Evolutionary conservation across 1,284 basidiomycete species (phyloP), one percentile per base, ranked within the genome.

Genomic region (Ustilago esculenta): DNA sequence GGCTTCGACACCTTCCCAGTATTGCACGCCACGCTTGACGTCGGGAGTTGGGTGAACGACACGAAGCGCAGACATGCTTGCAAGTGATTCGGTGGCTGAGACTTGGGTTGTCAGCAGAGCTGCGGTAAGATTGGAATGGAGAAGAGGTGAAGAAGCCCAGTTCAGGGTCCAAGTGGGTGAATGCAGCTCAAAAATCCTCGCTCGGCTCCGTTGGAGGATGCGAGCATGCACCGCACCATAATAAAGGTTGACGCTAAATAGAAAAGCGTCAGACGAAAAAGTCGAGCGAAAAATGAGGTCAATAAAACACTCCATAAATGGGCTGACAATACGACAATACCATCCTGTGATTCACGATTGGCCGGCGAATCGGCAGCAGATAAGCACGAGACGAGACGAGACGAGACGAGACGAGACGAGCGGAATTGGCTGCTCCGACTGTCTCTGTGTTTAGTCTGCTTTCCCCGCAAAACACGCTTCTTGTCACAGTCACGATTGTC

Each of bases 1-100:
- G 0, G 80, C 74, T 10, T 75, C 69, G 12, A 81, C 78, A 11
- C 72, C 61, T 39, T 80, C 54, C 80, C 80, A 81, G 57, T 81
- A 81, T 24, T 76, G 55, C 1, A 81, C 70, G 15, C 80, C 80
- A 5, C 71, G 60, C 33, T 67, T 72, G 25, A 81, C 75, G 58
- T 81, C 73, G 24, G 80, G 80, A 15, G 54, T 69, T 0, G 79
- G 73, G 29, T 80, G 77, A 1, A 76, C 55, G 36, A 72, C 46
- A 20, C 60, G 67, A 10, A 75, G 64, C 12, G 54, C 55, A 2
- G 65, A 54, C 63, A 66, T 66, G n/a, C n/a, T n/a, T n/a, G n/a
- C n/a, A n/a, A n/a, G n/a, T n/a, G n/a, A n/a, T n/a, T n/a, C n/a
- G n/a, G n/a, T n/a, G n/a, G n/a, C n/a, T n/a, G n/a, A n/a, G n/a